Base-by-base conservation (phyloP, 2,329 filamentous ascomycete species). In the Aspergillus pseudoterreus region DNA sequence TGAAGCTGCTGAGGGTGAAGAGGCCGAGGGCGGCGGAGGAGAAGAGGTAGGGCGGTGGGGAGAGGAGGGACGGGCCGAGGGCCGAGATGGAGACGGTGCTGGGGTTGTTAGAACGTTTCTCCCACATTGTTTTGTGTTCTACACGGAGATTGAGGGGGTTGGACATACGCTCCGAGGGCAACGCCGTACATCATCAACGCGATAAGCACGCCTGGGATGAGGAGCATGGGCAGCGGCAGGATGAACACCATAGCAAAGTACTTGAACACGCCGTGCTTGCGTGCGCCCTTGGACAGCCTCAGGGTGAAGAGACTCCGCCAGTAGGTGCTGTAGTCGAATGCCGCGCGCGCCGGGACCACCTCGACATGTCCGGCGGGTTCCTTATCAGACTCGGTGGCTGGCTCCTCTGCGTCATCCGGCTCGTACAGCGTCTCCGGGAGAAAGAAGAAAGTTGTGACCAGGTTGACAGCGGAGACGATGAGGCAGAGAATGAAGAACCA, bases 401-500 rank as follows among this genome's bases (percentile, higher is more conserved):
- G 41, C n/a, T 57, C 62, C 8, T 57, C 59, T 2, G 63, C 59
- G 1, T 62, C 61, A n/a, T 67, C 60, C 11, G 54, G 53, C 22
- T 64, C 56, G 35, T 66, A 71, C 21, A 59, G 60, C 2, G 69
- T 72, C 47, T 72, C 70, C 1, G 68, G 69, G 6, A 70, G 56
- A n/a, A 70, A 53, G 51, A 71, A 61, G n/a, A 71, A 58, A 6
- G 62, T 63, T 6, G 59, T 55, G 14, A 66, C 49, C 3, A 70
- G 47, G 50, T 71, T 70, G 17, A 60, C 54, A 1, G 56, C 63
- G 12, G 54, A 62, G 11, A 71, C 50, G 35, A 71, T 71, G 4
- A 63, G 51, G 43, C 63, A 66, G 17, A 71, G 58, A 27, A 66
- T 68, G 52, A 70, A 71, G 49, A 68, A 69, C 68, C 68, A 72